phyloP scores from a whole-genome alignment of 73 alveolate genomes.

The Paramecium pentaurelia region DNA sequence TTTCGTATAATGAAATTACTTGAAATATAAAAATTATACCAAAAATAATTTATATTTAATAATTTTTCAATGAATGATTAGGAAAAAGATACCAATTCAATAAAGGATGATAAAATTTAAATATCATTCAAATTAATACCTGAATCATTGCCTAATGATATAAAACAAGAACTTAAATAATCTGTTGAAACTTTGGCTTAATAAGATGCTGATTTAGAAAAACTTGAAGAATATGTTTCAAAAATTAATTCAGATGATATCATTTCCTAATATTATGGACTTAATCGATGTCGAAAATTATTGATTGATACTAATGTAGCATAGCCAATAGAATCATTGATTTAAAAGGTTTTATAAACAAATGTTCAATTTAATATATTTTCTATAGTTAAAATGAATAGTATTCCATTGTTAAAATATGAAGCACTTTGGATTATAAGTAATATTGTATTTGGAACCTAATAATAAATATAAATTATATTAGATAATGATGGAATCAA shows the following conservation, averaged over 20 bases:
- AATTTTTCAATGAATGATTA: too few relatives aligned
- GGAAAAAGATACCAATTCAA: too few relatives aligned
- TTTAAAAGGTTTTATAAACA: not conserved
- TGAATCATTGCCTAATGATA: not conserved
- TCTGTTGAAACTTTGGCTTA: not conserved
- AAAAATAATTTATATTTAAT: too few relatives aligned
- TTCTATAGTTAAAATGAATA: not conserved
- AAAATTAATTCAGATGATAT: not conserved
- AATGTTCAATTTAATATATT: not conserved
- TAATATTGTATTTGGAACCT: slow-evolving; percentile 81
- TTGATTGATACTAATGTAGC: not conserved
- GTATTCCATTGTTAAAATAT: not conserved
- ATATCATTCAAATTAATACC: too few relatives aligned
- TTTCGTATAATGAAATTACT: too few relatives aligned
- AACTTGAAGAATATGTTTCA: not conserved
- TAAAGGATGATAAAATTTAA: not conserved
- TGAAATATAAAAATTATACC: too few relatives aligned
- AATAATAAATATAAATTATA: slow-evolving; percentile 72
- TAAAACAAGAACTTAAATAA: not conserved
- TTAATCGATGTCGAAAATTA: not conserved
- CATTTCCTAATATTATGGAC: not conserved
- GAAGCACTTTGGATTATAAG: slow-evolving; percentile 91
- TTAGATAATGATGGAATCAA: slow-evolving; percentile 79
- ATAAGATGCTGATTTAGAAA: not conserved
- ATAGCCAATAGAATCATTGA: not conserved